Evolutionary conservation across 176 grass and related monocot genomes (phyloP).

Genomic region (Otatea glauca): DNA sequence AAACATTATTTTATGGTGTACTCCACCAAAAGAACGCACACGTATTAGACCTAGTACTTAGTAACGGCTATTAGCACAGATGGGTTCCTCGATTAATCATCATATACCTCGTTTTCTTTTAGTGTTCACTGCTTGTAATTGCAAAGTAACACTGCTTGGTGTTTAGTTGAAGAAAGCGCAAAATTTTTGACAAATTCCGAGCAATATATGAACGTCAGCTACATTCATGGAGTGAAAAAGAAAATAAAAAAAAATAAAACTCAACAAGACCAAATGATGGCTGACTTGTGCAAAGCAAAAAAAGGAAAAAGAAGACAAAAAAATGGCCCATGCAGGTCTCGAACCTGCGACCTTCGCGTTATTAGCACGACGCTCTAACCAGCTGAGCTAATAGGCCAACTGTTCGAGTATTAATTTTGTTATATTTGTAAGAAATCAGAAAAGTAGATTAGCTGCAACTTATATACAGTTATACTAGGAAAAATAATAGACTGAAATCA

Average conservation of each 20-base stretch:
- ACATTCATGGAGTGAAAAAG: not conserved
- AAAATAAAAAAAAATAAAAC: not conserved
- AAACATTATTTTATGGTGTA: not conserved
- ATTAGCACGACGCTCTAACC: constrained; percentile 98
- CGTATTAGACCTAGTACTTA: not conserved
- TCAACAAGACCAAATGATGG: too few species aligned
- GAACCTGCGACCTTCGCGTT: constrained; percentile 97
- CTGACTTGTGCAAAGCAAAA: too few species aligned
- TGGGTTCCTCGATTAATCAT: not conserved
- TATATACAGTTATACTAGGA: not conserved
- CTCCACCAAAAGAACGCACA: not conserved
- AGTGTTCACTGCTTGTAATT: too few species aligned
- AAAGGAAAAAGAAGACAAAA: not conserved
- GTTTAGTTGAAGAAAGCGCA: not conserved
- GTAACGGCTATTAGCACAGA: not conserved
- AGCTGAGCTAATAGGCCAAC: constrained; percentile 81
- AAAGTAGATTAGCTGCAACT: not conserved
- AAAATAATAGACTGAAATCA: not conserved
- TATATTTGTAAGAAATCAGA: too few species aligned
- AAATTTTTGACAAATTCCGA: not conserved
- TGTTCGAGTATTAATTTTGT: too few species aligned
- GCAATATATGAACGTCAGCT: not conserved
- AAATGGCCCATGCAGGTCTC: constrained; percentile 84
- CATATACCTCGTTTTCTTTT: too few species aligned
- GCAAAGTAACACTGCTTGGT: too few species aligned